phyloP scores from a whole-genome alignment of 2,329 filamentous ascomycete genomes.

The Mollisia scopiformis region DNA sequence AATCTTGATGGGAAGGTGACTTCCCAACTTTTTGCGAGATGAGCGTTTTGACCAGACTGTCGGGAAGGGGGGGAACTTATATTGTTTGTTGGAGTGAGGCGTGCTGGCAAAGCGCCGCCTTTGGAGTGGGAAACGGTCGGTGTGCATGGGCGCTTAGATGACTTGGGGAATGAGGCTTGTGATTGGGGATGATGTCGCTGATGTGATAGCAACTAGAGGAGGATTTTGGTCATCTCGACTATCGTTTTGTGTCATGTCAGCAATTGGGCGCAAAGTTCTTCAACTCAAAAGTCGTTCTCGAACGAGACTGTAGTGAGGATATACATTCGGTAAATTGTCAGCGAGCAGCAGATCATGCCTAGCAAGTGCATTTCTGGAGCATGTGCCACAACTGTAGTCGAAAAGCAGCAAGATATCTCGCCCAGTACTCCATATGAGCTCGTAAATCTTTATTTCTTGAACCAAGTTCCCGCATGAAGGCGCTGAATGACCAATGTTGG shows the following conservation, averaged over 20 bases:
- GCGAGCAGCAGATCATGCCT: too few species aligned
- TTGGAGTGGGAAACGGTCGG: background rate
- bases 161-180: background rate
- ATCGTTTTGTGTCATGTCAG: background rate
- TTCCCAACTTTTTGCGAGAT: background rate
- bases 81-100: background rate
- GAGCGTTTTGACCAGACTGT: background rate
- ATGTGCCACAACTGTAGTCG: background rate
- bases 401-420: background rate
- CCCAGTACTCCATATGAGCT: too few species aligned
- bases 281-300: background rate
- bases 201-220: background rate
- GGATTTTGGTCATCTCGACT: background rate
- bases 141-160: background rate
- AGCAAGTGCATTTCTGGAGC: background rate
- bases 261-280: too few species aligned
- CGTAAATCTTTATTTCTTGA: too few species aligned
- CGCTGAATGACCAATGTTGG: background rate
- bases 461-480: background rate
- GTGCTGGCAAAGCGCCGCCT: background rate
- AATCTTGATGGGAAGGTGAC: background rate
- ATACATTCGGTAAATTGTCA: too few species aligned
- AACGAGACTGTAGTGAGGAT: too few species aligned
- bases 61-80: background rate
- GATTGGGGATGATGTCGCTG: background rate